Base-by-base conservation (phyloP, 75 land plant genomes). In the Adiantum capillusveneris region DNA sequence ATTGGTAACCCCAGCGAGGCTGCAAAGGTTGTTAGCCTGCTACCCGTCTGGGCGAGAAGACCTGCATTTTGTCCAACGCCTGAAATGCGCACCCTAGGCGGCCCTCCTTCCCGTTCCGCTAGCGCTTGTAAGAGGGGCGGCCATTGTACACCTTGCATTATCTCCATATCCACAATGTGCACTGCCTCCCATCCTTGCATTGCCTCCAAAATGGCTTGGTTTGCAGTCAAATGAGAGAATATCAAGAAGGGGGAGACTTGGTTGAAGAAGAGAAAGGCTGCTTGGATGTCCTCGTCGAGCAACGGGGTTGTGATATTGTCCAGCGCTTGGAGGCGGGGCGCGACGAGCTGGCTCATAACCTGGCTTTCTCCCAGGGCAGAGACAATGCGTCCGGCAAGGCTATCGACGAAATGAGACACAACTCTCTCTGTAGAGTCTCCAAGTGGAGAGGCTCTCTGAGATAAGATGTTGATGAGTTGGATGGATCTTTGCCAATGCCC, bases 91-190 rank as follows among this genome's bases (percentile, higher is more conserved):
- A 34, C 37, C 31, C 65, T 18, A 13, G 76, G 78, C 16, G 76
- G 82, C n/a, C 74, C 83, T 1, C 65, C 63, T 31, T 29, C 36
- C 0, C 82, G 75, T 22, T 78, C 94, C 1, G 85, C 95, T n/a
- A 93, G 30, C 19, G 90, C 90, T 46, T 93, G 95, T 77, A 88
- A 74, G 29, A 92, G 60, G 0, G 91, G 95, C 14, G 98, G 90
- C 98, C 95, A 93, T 49, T 88, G 98, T 6, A 89, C 71, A 0
- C 98, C 98, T 19, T 88, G 85, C 76, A 79, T 65, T 44, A 86
- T 78, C 45, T 84, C 83, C 25, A 93, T 64, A 69, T 94, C 98
- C 14, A 94, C 54, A 29, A 94, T 76, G 63, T 94, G 98, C 29
- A 94, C 57, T 0, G 64, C 5, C 0, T 49, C 43, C 27, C 69